phyloP scores from a whole-genome alignment of 2,329 filamentous ascomycete genomes.

The Phoma sp. region DNA sequence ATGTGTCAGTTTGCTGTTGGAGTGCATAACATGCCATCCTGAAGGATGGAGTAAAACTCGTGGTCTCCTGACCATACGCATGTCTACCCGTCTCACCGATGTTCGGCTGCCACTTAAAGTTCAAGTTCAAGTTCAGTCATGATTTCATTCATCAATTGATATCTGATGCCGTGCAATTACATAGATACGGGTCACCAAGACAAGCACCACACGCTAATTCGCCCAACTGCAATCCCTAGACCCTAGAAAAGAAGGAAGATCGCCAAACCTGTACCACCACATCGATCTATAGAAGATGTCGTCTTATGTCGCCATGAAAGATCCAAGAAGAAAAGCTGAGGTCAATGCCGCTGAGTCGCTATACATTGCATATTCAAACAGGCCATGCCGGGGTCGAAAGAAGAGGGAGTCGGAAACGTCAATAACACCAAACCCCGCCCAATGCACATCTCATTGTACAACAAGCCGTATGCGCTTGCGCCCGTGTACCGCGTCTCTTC shows the following conservation, averaged over 20 bases:
- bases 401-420: neutral
- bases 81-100: too few relatives aligned
- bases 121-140: neutral
- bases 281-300: conserved; percentile 14
- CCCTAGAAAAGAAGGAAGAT: conserved; percentile 4
- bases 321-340: neutral
- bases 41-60: neutral
- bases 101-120: neutral
- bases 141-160: conserved; percentile 3
- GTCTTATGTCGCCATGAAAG: conserved; percentile 12
- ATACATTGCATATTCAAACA: conserved; percentile 18
- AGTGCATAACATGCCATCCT: neutral
- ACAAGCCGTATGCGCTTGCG: conserved; percentile 10
- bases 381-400: conserved; percentile 2
- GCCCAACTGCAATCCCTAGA: conserved; percentile 6
- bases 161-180: conserved; percentile 13
- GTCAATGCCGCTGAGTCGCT: conserved; percentile 13
- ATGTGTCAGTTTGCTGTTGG: neutral
- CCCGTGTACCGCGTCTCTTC: conserved; percentile 1
- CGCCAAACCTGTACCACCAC: conserved; percentile 6
- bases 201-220: conserved; percentile 3
- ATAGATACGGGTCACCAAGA: neutral
- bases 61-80: neutral
- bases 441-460: conserved; percentile 16
- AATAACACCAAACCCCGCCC: conserved; percentile 7